These are phyloP conservation scores for Pelargonium citronellum DNA, from an alignment of 441 rosid species.

Conservation along the genomic window DNA sequence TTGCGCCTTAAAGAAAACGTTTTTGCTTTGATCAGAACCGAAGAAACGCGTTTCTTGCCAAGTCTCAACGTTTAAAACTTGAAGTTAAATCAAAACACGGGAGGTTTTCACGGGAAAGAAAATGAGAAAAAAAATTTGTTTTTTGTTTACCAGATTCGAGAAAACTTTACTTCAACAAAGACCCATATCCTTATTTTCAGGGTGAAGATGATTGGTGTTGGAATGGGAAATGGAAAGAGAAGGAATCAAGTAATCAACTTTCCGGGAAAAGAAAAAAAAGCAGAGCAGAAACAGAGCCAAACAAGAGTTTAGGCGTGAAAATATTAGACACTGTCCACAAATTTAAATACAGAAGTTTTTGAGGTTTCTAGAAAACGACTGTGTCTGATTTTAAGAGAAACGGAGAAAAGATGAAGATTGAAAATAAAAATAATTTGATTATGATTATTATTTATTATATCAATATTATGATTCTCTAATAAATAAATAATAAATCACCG, in stretches of 20 bases:
- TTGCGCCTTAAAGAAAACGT: not conserved
- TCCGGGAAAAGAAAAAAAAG: not conserved
- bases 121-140: not conserved
- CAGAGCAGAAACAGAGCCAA: conserved; percentile 6
- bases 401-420: too few relatives aligned
- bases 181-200: too few relatives aligned
- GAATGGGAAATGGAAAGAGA: too few relatives aligned
- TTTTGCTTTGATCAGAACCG: not conserved
- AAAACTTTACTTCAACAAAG: not conserved
- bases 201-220: too few relatives aligned
- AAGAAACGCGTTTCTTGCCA: conserved; percentile 5
- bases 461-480: too few relatives aligned
- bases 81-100: not conserved
- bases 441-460: too few relatives aligned
- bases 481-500: too few relatives aligned
- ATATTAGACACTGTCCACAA: too few relatives aligned
- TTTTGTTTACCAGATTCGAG: not conserved
- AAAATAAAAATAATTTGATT: too few relatives aligned
- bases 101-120: not conserved
- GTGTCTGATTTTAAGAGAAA: too few relatives aligned
- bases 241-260: conserved; percentile 1
- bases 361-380: not conserved
- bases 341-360: not conserved
- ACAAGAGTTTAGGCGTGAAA: not conserved
- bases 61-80: conserved; percentile 7